phyloP scores from a whole-genome alignment of 2,329 filamentous ascomycete genomes.

The Calonectria leucothoes region DNA sequence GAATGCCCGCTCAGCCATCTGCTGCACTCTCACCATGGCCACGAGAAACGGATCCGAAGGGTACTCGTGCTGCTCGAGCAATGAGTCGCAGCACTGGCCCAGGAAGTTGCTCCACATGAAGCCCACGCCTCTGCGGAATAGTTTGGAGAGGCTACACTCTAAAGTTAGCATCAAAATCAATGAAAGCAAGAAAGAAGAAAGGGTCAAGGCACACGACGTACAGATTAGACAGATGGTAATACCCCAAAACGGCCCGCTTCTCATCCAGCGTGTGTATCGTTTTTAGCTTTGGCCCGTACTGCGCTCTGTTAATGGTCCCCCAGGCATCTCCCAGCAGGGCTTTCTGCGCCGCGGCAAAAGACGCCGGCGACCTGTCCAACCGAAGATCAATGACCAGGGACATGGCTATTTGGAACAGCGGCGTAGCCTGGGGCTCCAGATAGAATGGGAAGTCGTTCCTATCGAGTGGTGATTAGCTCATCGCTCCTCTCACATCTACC shows the following conservation, averaged over 20 bases:
- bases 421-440: slow-evolving; percentile 50
- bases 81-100: slow-evolving; percentile 46
- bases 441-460: slow-evolving; percentile 56
- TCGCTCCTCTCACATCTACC: background rate
- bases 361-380: slow-evolving; percentile 45
- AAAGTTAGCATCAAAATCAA: background rate
- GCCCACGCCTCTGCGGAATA: slow-evolving; percentile 47
- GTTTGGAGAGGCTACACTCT: slow-evolving; percentile 35
- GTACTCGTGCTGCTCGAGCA: slow-evolving; percentile 43
- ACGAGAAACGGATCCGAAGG: slow-evolving; percentile 48
- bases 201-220: slow-evolving; percentile 19
- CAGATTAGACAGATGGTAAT: slow-evolving; percentile 53
- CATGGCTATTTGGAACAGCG: slow-evolving; percentile 52
- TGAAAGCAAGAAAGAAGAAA: background rate
- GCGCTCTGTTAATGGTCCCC: slow-evolving; percentile 32
- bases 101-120: slow-evolving; percentile 49
- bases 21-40: slow-evolving; percentile 48
- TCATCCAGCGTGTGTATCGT: slow-evolving; percentile 47
- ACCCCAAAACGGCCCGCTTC: slow-evolving; percentile 53
- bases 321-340: slow-evolving; percentile 49
- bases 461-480: background rate
- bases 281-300: slow-evolving; percentile 20
- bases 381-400: slow-evolving; percentile 53
- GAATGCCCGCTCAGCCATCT: slow-evolving; percentile 44
- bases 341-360: slow-evolving; percentile 36